A percentile compares a stretch with the other conserved stretches of the same genome.
Evolutionary conservation across 345 rosid genomes (phyloP).

Genomic region (Hibiscus tridactylites): DNA sequence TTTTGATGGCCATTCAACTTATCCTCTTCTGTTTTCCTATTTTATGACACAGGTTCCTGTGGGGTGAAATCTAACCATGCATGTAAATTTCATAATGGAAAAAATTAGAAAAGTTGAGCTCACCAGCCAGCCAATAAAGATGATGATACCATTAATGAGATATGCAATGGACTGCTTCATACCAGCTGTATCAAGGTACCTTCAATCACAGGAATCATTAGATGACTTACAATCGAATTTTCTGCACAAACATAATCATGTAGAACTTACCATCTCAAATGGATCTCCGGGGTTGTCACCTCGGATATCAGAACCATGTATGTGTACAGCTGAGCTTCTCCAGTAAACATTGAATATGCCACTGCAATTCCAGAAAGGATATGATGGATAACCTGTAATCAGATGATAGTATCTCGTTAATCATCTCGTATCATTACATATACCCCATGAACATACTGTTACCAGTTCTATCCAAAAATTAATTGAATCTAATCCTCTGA

Average conservation of each 20-base stretch:
- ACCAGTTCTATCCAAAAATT: no score
- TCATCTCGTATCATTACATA: background rate
- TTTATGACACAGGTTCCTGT: background rate
- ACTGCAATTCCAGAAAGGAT: slow-evolving; percentile 53
- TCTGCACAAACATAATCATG: background rate
- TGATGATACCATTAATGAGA: slow-evolving; percentile 65
- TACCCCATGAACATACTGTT: no score
- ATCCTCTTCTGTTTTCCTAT: background rate
- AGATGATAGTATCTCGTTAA: background rate
- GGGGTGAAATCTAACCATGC: background rate
- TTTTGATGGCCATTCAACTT: background rate
- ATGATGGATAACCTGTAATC: slow-evolving; percentile 68
- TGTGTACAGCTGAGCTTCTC: slow-evolving; percentile 80
- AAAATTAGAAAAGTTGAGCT: slow-evolving; percentile 17
- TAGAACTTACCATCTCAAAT: slow-evolving; percentile 70
- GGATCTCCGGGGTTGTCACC: slow-evolving; percentile 78
- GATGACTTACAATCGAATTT: background rate
- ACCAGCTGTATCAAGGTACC: slow-evolving; percentile 77
- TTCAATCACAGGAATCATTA: slow-evolving; percentile 22
- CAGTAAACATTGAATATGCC: slow-evolving; percentile 62
- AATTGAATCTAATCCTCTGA: background rate
- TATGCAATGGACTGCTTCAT: slow-evolving; percentile 67
- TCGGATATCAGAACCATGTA: slow-evolving; percentile 83
- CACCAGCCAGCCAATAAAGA: slow-evolving; percentile 81
- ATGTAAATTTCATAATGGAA: background rate